Evolutionary conservation across 495 filamentous ascomycete species (phyloP), one percentile per base, ranked within the genome.

Genomic region (Penicillium paxilli): DNA sequence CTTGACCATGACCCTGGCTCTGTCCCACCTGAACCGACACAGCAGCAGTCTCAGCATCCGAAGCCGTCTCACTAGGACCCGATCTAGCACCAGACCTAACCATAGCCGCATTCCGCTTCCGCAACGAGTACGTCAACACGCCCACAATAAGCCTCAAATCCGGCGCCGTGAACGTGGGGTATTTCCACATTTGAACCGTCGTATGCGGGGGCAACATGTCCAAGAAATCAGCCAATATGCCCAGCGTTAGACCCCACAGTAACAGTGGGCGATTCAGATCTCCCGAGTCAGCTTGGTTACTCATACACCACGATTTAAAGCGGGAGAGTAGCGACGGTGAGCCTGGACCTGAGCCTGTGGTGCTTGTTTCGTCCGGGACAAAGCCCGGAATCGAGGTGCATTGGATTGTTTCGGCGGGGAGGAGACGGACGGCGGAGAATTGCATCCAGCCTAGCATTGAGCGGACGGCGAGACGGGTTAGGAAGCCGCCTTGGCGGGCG

Each of bases 241-340:
- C 87, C 4, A 91, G 75, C 0, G 89, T 91, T 16, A 92, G 65
- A 0, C 89, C 89, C 89, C 89, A 92, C 1, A 91, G 80, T 4
- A 90, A 67, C 12, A 92, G 72, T 6, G 86, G 82, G 19, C 69
- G 76, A 37, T 44, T 62, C 24, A 54, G 53, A 20, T 65, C 64
- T 20, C 55, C 53, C 0, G 68, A 68, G 3, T 64, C 62, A 16
- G 69, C 65, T 49, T 74, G 74, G 47, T 64, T 63, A 54, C 68
- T 56, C 4, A 64, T 33, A 41, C 59, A 66, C 71, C 68, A 74
- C 5, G 58, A 47, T 47, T 64, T 70, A 22, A 66, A 67, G 6
- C 55, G 54, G 10, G 66, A 60, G 4, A 70, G 24, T 14, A 63
- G 28, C n/a, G 70, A 60, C 30, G 1, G 17, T 21, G n/a, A n/a